A percentile compares a stretch with the other conserved stretches of the same genome.
These are phyloP conservation scores for Monosporascus cannonballus DNA, from an alignment of 2,329 filamentous ascomycete genomes.

Conservation along the genomic window DNA sequence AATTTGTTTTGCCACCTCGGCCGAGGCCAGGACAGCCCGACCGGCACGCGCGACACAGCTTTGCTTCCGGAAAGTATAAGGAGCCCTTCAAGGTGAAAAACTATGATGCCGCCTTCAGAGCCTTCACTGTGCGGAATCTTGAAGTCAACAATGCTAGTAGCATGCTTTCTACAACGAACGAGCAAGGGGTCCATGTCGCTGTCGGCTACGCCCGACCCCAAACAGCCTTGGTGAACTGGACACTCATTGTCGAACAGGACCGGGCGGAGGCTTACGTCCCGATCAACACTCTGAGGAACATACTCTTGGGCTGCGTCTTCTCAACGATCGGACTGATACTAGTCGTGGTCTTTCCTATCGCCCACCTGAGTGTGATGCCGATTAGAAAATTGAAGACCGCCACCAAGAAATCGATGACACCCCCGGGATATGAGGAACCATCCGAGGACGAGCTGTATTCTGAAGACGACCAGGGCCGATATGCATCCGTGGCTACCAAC, in stretches of 20 bases:
- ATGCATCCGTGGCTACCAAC: slow-evolving; percentile 14
- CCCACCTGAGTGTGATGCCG: slow-evolving; percentile 74
- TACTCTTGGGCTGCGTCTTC: slow-evolving; percentile 80
- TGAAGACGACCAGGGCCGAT: slow-evolving; percentile 35
- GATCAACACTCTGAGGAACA: slow-evolving; percentile 68
- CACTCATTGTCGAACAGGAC: slow-evolving; percentile 72
- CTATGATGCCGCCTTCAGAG: slow-evolving; percentile 58
- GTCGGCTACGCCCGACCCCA: slow-evolving; percentile 73
- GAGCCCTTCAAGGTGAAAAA: slow-evolving; percentile 50
- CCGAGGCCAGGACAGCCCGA: slow-evolving; percentile 32
- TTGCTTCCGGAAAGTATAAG: slow-evolving; percentile 34
- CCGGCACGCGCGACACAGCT: slow-evolving; percentile 42
- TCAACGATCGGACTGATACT: slow-evolving; percentile 70
- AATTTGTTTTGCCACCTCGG: slow-evolving; percentile 55
- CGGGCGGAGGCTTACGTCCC: slow-evolving; percentile 69
- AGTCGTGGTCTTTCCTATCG: slow-evolving; percentile 68
- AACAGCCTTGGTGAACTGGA: slow-evolving; percentile 70
- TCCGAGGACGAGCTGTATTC: slow-evolving; percentile 36
- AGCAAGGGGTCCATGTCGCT: slow-evolving; percentile 62
- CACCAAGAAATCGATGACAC: slow-evolving; percentile 66
- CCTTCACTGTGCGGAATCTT: slow-evolving; percentile 46
- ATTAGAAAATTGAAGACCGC: slow-evolving; percentile 71
- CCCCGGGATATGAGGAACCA: slow-evolving; percentile 52
- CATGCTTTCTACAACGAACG: slow-evolving; percentile 63
- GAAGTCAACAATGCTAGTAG: slow-evolving; percentile 63